Evolutionary conservation across 208 protist species (phyloP).

Genomic region (Leishmania braziliensis): DNA sequence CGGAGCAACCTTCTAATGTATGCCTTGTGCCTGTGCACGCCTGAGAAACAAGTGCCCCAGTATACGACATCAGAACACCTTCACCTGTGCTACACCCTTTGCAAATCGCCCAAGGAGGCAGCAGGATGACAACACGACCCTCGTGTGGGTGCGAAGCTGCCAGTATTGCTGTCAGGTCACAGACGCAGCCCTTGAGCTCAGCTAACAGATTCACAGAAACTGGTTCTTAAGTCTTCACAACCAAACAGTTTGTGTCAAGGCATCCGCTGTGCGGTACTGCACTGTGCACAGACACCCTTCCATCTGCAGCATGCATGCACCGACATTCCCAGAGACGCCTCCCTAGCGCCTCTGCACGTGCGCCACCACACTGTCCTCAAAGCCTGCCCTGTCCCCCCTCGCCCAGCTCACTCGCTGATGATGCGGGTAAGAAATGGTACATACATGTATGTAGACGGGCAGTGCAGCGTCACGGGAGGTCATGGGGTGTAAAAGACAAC

Average conservation of each 20-base stretch:
- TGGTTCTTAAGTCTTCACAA: background rate
- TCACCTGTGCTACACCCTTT: background rate
- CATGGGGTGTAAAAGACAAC: background rate
- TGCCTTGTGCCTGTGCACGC: background rate
- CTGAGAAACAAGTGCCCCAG: background rate
- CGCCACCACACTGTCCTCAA: background rate
- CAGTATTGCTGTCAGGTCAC: background rate
- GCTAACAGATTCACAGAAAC: background rate
- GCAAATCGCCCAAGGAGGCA: background rate
- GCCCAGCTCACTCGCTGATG: background rate
- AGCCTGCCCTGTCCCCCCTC: too few species aligned
- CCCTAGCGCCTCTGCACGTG: background rate
- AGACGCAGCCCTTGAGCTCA: background rate
- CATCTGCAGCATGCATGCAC: background rate
- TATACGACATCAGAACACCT: background rate
- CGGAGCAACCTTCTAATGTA: background rate
- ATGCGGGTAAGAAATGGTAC: background rate
- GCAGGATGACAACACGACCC: background rate
- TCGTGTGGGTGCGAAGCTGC: background rate
- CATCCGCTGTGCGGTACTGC: background rate
- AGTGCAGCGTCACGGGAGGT: background rate
- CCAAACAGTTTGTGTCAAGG: background rate
- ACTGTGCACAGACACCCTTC: background rate
- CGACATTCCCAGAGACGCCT: background rate
- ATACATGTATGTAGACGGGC: background rate